Evolutionary conservation across 1,284 basidiomycete genomes (phyloP).

Genomic region (Farysia itapuensis): DNA sequence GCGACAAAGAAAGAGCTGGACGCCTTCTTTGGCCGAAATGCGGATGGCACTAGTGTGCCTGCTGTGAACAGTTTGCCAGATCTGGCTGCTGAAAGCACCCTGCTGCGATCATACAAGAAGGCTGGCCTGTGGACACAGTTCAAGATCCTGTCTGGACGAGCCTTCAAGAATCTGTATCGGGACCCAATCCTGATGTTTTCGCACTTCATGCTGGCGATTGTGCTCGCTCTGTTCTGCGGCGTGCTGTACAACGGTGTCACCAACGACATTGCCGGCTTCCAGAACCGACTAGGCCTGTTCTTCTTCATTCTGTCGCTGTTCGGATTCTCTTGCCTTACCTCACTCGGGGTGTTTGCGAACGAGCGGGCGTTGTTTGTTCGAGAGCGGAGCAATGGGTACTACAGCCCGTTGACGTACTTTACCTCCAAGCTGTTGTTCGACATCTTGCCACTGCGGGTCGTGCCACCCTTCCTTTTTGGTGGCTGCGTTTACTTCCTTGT

Average conservation of each 20-base stretch:
- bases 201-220: constrained; percentile 83
- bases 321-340: constrained; percentile 92
- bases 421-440: constrained; percentile 93
- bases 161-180: constrained; percentile 91
- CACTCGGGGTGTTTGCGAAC: constrained; percentile 85
- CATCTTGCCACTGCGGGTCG: constrained; percentile 86
- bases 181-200: constrained; percentile 87
- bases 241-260: constrained; percentile 77
- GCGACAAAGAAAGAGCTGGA: constrained; percentile 71
- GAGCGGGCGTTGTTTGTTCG: constrained; percentile 94
- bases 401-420: constrained; percentile 93
- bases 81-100: constrained; percentile 57
- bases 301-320: constrained; percentile 94
- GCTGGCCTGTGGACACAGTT: constrained; percentile 88
- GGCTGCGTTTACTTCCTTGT: constrained; percentile 91
- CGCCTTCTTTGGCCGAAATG: constrained; percentile 17
- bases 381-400: constrained; percentile 95
- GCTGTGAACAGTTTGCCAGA: constrained; percentile 19
- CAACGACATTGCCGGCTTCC: constrained; percentile 61
- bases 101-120: constrained; percentile 76
- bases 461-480: constrained; percentile 90
- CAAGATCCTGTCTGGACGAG: constrained; percentile 83
- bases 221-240: constrained; percentile 81
- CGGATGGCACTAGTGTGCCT: constrained; percentile 19
- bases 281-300: constrained; percentile 79